Percentiles rank a stretch among this genome's conserved stretches.
These are phyloP conservation scores for Paecilomyces fulvus DNA, from an alignment of 2,329 filamentous ascomycete genomes.

Conservation along the genomic window DNA sequence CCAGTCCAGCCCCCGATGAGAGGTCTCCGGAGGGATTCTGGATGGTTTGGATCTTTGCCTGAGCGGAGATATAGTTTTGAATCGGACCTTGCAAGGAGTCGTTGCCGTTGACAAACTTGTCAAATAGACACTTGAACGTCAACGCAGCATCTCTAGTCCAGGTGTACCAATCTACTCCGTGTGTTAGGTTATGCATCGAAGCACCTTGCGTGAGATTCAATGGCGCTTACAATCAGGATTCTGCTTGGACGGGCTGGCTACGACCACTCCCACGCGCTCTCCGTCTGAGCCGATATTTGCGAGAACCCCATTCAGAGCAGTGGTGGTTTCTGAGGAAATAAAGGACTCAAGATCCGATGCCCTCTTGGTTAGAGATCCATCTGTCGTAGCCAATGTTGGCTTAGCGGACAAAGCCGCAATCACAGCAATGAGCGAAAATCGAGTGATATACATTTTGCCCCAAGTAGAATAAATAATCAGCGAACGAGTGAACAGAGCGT, in stretches of 20 bases:
- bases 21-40: slow-evolving; percentile 60
- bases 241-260: slow-evolving; percentile 48
- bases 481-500: not conserved
- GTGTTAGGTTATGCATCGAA: not conserved
- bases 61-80: slow-evolving; percentile 58
- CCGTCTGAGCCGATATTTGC: slow-evolving; percentile 49
- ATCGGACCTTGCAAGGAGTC: slow-evolving; percentile 51
- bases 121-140: slow-evolving; percentile 59
- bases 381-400: not conserved
- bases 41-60: slow-evolving; percentile 58
- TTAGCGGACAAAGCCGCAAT: not conserved
- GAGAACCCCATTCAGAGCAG: slow-evolving; percentile 45
- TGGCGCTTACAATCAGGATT: slow-evolving; percentile 44
- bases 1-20: slow-evolving; percentile 46
- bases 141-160: slow-evolving; percentile 71
- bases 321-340: slow-evolving; percentile 36
- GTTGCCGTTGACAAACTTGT: slow-evolving; percentile 57
- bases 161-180: slow-evolving; percentile 60
- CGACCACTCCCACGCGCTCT: slow-evolving; percentile 43
- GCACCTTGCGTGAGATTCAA: not conserved
- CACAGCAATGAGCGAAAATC: not conserved
- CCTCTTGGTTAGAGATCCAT: not conserved
- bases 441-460: not conserved
- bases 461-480: not conserved
- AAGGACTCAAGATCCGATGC: not conserved